Conservation (phyloP, 129 eudicot species). For the Calendula officinalis region DNA sequence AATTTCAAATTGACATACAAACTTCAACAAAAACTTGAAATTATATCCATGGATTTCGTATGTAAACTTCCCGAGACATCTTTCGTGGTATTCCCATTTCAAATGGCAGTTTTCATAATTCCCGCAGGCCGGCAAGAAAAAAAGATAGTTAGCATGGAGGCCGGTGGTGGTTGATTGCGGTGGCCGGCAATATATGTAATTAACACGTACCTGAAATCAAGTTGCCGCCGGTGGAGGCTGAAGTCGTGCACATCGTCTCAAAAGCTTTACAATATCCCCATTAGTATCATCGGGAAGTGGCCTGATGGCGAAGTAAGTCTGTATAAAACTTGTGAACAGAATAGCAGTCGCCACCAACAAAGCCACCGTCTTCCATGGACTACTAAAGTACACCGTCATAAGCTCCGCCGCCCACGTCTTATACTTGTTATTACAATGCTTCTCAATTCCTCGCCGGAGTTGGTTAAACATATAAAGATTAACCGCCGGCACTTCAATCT, state of each 20-base stretch:
- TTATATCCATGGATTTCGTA: too few species aligned
- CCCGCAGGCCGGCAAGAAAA: too few species aligned
- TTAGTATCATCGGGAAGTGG: conserved; percentile 18
- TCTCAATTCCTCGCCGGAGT: conserved; percentile 19
- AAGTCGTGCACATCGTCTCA: background rate
- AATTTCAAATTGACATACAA: too few species aligned
- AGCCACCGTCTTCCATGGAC: conserved; percentile 49
- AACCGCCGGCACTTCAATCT: conserved; percentile 29
- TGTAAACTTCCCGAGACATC: too few species aligned
- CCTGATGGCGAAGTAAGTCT: conserved; percentile 31
- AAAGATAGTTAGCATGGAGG: too few species aligned
- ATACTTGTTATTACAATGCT: conserved; percentile 26
- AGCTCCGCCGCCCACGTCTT: conserved; percentile 43
- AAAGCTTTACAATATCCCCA: conserved; percentile 1
- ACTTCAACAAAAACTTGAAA: too few species aligned
- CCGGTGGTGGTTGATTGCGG: too few species aligned
- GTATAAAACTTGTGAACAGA: conserved; percentile 30
- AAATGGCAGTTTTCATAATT: too few species aligned
- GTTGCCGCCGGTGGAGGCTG: background rate
- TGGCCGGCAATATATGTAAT: too few species aligned
- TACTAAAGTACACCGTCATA: conserved; percentile 28
- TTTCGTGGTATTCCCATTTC: too few species aligned
- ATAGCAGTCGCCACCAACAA: conserved; percentile 40
- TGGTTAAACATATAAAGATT: conserved; percentile 7
- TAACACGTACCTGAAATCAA: background rate